A percentile compares a stretch with the other conserved stretches of the same genome.
phyloP scores from a whole-genome alignment of 257 asterid species.

The Solanum gandarillasii region DNA sequence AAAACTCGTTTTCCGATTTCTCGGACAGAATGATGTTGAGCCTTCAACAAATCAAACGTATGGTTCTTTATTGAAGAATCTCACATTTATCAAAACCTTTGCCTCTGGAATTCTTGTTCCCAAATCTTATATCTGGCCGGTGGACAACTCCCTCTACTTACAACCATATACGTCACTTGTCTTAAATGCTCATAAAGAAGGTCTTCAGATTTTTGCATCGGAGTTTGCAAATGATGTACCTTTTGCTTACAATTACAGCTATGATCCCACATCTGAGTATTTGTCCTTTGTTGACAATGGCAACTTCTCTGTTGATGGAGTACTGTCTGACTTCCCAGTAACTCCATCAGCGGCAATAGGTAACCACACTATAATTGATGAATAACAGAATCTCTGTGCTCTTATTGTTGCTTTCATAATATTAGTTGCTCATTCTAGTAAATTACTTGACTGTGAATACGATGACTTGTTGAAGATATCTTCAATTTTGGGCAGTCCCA shows the following conservation, averaged over 20 bases:
- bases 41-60: conserved; percentile 74
- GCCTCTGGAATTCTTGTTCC: conserved; percentile 83
- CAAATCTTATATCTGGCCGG: conserved; percentile 57
- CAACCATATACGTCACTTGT: conserved; percentile 16
- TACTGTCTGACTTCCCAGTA: no score
- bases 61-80: conserved; percentile 47
- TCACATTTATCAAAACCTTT: conserved; percentile 54
- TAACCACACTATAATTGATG: conserved; percentile 11
- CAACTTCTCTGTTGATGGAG: no score
- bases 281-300: no score
- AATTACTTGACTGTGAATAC: not conserved
- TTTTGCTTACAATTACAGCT: not conserved
- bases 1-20: conserved; percentile 61
- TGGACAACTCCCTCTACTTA: conserved; percentile 33
- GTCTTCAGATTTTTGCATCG: not conserved
- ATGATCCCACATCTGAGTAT: no score
- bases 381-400: not conserved
- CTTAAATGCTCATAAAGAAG: no score
- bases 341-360: conserved; percentile 10
- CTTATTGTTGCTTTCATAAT: not conserved
- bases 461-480: not conserved
- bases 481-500: not conserved
- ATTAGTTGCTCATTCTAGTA: not conserved
- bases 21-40: conserved; percentile 35
- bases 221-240: conserved; percentile 39